Conservation (phyloP, 495 filamentous ascomycete genomes). For the Eremomyces bilateralis region DNA sequence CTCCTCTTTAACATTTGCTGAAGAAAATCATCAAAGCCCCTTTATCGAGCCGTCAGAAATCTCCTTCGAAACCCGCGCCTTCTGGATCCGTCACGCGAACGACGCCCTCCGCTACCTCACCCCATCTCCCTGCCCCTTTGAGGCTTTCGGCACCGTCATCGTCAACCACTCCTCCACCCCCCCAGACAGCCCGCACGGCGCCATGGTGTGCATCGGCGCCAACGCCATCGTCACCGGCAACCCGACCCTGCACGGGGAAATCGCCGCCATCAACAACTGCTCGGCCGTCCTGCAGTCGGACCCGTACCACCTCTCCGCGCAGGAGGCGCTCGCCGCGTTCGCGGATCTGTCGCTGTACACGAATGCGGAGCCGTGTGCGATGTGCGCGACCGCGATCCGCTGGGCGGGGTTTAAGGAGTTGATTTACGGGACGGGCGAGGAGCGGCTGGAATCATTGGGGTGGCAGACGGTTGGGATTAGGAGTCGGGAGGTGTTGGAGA, state of each 20-base stretch:
- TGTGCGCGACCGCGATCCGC: conserved; percentile 34
- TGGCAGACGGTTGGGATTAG: too few species aligned
- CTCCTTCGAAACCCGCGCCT: too few species aligned
- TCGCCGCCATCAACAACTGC: conserved; percentile 31
- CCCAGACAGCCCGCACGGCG: background rate
- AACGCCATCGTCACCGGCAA: conserved; percentile 24
- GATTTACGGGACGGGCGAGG: conserved; percentile 31
- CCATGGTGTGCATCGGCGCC: conserved; percentile 22
- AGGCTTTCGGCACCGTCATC: conserved; percentile 30
- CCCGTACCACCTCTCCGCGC: conserved; percentile 20
- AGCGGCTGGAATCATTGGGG: too few species aligned
- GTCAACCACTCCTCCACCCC: conserved; percentile 25
- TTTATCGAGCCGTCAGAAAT: too few species aligned
- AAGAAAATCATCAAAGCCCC: too few species aligned
- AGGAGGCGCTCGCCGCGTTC: conserved; percentile 23
- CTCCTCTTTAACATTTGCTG: too few species aligned
- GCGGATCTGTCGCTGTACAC: conserved; percentile 29
- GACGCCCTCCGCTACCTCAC: too few species aligned
- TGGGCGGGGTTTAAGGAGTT: conserved; percentile 33
- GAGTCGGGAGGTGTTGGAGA: too few species aligned
- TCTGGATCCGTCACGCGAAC: too few species aligned
- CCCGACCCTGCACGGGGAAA: conserved; percentile 30
- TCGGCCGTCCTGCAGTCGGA: conserved; percentile 26
- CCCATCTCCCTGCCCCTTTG: too few species aligned
- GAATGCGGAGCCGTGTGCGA: conserved; percentile 33